Base-by-base conservation (phyloP, 306 rosid genomes). In the Begonia loranthoides region DNA sequence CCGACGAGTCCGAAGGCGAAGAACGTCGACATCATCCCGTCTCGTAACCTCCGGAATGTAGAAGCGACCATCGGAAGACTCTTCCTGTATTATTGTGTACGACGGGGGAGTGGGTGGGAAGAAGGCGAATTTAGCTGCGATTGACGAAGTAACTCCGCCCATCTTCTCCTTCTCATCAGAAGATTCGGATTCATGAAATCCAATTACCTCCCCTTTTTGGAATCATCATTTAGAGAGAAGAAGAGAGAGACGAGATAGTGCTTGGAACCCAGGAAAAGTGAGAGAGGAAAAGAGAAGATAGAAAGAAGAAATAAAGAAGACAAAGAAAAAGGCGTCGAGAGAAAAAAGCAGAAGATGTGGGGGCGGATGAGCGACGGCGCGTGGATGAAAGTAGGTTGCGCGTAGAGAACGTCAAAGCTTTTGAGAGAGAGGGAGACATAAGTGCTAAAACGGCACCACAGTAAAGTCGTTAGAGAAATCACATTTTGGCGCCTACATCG, bases 131-230 rank as follows among this genome's bases (percentile, higher is more conserved):
- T 88, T 88, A 52, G 96, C 93, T 49, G 96, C 96, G 66, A 88
- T 88, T 41, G 96, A 84, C 58, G 96, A 88, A 41, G 96, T 84
- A 40, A 88, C 88, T 75, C 96, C 96, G 65, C 96, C 96, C 95
- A 84, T 69, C 51, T 57, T 68, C 62, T 55, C 41, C 52, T 69
- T 52, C 64, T 69, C 75, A 62, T 68, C 68, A 68, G 62, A 71
- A 40, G 67, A 56, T 10, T 59, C 13, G 55, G 55, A 63, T 41
- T 75, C 85, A 83, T 73, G 75, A 61, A 60, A 49, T 16, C 60
- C 61, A n/a, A 39, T 40, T 11, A 53, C 33, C 21, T 46, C 50
- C 41, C 49, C 15, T 13, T 4, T 13, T 11, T 21, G 28, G 34
- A 55, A 59, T 59, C 56, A 49, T 19, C 40, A 40, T 24, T 48